Evolutionary conservation across 257 asterid species (phyloP), one percentile per base, ranked within the genome.

Genomic region (Fraxinus pennsylvanica): DNA sequence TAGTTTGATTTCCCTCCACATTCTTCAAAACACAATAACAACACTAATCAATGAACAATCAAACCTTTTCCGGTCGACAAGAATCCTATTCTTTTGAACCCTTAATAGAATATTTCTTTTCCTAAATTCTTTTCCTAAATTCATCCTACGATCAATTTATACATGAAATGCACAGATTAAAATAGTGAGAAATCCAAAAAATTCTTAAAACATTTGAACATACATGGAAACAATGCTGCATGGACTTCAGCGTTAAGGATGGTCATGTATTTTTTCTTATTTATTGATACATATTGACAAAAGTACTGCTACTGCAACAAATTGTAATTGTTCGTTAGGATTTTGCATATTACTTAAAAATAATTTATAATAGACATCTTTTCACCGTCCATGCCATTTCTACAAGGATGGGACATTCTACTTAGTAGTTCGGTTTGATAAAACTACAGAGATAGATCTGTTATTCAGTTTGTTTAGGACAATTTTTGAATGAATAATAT

Each of bases 1-100:
- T 45, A 95, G 94, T 85, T 88, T 92, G 82, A 95, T 93, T 89
- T 95, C 99, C 84, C 99, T 91, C 99, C 99, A 95, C 98, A 95
- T 93, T 87, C 99, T 95, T 86, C 68, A 70, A 80, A 78, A n/a
- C 66, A 74, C 80, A 81, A 80, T 47, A 74, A 77, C 72, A 68
- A 29, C 33, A 82, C 71, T 32, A 32, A 19, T 81, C 36, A 83
- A 75, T 6, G 61, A 76, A 77, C 43, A 61, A 8, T 15, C 47
- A 57, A 68, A 30, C 66, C 36, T 41, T 68, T 71, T 54, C 68
- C 61, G 35, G 30, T 27, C 12, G 10, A 27, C 29, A 63, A 30
- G 33, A 47, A 59, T 32, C 43, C 33, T 33, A 75, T 14, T 73
- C 70, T 45, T 63, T 22, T 74, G 65, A 80, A 45, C 74, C 76